Conservation (phyloP, 2,329 filamentous ascomycete species). For the Dactylellina cionopaga region DNA sequence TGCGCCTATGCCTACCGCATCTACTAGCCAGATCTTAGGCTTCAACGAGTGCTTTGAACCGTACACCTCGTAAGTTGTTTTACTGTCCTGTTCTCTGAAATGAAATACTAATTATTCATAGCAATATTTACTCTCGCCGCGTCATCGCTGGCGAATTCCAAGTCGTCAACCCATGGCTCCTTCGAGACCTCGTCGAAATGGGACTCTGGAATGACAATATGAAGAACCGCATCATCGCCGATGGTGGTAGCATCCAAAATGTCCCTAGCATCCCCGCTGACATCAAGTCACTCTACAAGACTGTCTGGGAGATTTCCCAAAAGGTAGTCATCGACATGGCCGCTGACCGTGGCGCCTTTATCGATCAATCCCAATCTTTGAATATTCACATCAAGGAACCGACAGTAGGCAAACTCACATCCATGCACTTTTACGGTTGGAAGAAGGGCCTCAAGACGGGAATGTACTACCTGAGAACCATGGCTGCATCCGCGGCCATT, state of each 20-base stretch:
- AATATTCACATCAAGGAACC: conserved; percentile 99
- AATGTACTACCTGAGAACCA: conserved; percentile 99
- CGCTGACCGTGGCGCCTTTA: conserved; percentile 93
- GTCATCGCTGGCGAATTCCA: conserved; percentile 98
- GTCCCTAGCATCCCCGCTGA: conserved; percentile 96
- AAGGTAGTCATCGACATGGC: conserved; percentile 96
- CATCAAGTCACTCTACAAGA: conserved; percentile 98
- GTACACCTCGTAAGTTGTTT: conserved; percentile 77
- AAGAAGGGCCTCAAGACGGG: conserved; percentile 99
- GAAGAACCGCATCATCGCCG: conserved; percentile 99
- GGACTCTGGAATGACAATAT: conserved; percentile 99
- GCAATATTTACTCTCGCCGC: conserved; percentile 97
- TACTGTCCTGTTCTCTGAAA: background rate
- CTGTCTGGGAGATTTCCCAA: conserved; percentile 99
- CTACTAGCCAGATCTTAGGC: conserved; percentile 95
- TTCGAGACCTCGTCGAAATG: conserved; percentile 97
- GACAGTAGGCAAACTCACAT: conserved; percentile 99
- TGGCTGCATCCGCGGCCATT: conserved; percentile 94
- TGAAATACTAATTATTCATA: conserved; percentile 12
- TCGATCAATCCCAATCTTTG: conserved; percentile 97
- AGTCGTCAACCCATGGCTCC: conserved; percentile 97
- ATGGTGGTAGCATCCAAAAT: conserved; percentile 94
- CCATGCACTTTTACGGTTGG: conserved; percentile 99
- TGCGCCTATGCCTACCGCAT: conserved; percentile 97
- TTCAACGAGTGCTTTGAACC: conserved; percentile 99